Evolutionary conservation across 106 monocot species (phyloP).

Genomic region (Agapanthus africanus): DNA sequence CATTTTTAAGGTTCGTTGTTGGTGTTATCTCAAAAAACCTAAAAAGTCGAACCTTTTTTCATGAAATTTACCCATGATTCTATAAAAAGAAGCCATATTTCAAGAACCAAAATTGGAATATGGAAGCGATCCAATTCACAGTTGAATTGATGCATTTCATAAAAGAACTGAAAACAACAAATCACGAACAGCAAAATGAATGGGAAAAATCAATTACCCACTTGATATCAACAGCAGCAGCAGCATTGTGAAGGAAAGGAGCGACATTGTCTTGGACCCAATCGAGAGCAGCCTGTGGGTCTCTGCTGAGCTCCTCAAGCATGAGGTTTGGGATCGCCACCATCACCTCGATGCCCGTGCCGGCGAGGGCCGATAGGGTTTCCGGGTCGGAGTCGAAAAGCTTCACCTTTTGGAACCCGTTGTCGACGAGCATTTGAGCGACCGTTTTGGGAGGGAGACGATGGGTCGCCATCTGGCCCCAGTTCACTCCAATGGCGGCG

Average conservation of each 20-base stretch:
- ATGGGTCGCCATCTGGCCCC: constrained; percentile 26
- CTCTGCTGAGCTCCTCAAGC: constrained; percentile 21
- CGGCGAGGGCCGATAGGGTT: constrained; percentile 23
- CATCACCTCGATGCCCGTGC: constrained; percentile 43
- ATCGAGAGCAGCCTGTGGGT: constrained; percentile 16
- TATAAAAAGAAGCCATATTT: too few species aligned
- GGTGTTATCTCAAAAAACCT: too few species aligned
- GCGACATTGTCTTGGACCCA: constrained; percentile 53
- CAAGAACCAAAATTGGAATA: too few species aligned
- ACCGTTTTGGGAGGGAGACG: constrained; percentile 21
- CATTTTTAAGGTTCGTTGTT: too few species aligned
- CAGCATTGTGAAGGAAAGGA: constrained; percentile 16
- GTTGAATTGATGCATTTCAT: too few species aligned
- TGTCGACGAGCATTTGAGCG: constrained; percentile 25
- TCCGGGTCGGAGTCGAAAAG: constrained; percentile 26
- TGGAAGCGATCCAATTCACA: too few species aligned
- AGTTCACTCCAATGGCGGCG: constrained; percentile 28
- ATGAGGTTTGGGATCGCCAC: constrained; percentile 44
- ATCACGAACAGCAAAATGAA: background rate
- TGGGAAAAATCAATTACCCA: background rate
- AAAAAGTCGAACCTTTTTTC: too few species aligned
- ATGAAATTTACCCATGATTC: too few species aligned
- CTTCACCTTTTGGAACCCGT: constrained; percentile 33
- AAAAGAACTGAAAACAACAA: background rate
- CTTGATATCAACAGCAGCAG: constrained; percentile 38